Percentiles rank a stretch among this genome's conserved stretches.
phyloP scores from a whole-genome alignment of 2,329 filamentous ascomycete species.

The Colletotrichum tofieldiae region DNA sequence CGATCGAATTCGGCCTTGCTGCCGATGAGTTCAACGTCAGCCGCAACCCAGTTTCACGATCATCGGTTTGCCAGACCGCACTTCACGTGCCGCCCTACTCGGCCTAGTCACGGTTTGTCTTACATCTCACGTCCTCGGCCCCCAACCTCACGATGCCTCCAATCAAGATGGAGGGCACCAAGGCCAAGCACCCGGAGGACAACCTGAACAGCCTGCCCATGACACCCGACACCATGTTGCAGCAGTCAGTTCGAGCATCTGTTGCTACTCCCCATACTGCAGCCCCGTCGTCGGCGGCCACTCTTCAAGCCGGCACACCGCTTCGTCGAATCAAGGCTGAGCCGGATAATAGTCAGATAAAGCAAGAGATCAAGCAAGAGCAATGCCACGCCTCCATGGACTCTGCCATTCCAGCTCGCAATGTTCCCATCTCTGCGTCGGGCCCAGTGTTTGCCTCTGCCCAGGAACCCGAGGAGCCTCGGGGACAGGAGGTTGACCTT shows the following conservation, averaged over 20 bases:
- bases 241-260: neutral
- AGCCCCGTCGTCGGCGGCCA: neutral
- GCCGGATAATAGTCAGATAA: neutral
- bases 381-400: neutral
- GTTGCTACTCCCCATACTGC: neutral
- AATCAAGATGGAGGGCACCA: conserved; percentile 22
- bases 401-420: no score
- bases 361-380: conserved; percentile 11
- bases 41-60: neutral
- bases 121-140: neutral
- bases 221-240: neutral
- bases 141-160: conserved; percentile 12
- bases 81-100: neutral
- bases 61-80: no score
- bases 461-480: neutral
- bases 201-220: neutral
- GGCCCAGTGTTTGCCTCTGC: neutral
- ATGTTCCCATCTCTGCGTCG: neutral
- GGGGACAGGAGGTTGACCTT: neutral
- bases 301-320: neutral
- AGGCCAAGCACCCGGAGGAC: neutral
- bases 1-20: neutral
- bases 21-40: neutral
- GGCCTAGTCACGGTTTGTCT: neutral
- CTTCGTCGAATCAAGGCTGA: conserved; percentile 4